phyloP scores from a whole-genome alignment of 805 yeast genomes.

The Kluyveromyces siamensis region DNA sequence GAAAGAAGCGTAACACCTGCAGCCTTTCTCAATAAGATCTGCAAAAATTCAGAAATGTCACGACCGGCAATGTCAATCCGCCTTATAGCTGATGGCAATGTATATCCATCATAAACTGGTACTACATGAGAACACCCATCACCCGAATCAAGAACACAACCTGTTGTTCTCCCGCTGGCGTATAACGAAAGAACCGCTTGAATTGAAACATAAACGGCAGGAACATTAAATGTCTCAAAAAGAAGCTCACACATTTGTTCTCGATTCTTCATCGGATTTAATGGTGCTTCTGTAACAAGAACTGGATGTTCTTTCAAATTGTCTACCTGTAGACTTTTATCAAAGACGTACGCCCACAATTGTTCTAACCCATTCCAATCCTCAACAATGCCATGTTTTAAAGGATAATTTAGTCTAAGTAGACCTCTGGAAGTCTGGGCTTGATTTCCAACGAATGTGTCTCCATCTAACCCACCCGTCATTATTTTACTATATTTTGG shows the following conservation, averaged over 20 bases:
- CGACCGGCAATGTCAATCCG: constrained; percentile 80
- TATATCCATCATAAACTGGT: constrained; percentile 85
- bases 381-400: constrained; percentile 67
- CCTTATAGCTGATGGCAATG: constrained; percentile 61
- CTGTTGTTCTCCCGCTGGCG: constrained; percentile 86
- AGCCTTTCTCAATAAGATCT: constrained; percentile 52
- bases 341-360: constrained; percentile 64
- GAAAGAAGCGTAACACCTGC: constrained; percentile 58
- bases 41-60: constrained; percentile 72
- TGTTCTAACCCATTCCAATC: constrained; percentile 85
- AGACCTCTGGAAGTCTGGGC: constrained; percentile 77
- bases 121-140: constrained; percentile 87
- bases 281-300: constrained; percentile 80
- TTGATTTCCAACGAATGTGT: constrained; percentile 60
- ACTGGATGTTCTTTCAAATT: constrained; percentile 77
- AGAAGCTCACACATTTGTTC: constrained; percentile 86
- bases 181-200: constrained; percentile 82
- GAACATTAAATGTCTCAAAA: constrained; percentile 85
- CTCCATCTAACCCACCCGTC: constrained; percentile 60
- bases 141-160: constrained; percentile 83
- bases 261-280: constrained; percentile 77
- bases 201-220: constrained; percentile 91
- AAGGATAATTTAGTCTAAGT: constrained; percentile 60
- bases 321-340: constrained; percentile 44
- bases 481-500: constrained; percentile 78